Evolutionary conservation across 805 yeast genomes (phyloP).

Genomic region (Wilhelminamyces savonicus): DNA sequence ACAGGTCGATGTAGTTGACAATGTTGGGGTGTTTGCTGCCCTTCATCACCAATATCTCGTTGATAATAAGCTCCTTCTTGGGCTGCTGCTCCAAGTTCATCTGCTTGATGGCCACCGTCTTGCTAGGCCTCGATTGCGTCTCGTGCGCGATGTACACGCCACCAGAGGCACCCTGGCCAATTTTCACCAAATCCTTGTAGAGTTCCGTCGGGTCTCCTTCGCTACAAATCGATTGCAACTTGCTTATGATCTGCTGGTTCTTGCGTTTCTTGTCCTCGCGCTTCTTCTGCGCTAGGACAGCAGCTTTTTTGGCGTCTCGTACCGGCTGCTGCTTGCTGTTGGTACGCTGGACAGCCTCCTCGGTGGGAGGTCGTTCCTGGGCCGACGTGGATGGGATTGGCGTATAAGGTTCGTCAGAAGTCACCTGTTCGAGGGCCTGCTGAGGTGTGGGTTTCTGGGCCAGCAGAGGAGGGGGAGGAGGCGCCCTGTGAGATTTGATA

Average conservation of each 20-base stretch:
- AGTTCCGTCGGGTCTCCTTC: conserved; percentile 75
- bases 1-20: conserved; percentile 91
- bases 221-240: conserved; percentile 69
- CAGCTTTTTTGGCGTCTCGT: conserved; percentile 48
- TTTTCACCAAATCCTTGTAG: conserved; percentile 67
- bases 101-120: conserved; percentile 92
- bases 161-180: conserved; percentile 98
- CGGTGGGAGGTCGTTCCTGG: conserved; percentile 1
- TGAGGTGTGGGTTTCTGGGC: conserved; percentile 1
- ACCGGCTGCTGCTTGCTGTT: conserved; percentile 31
- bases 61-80: conserved; percentile 87
- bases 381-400: conserved; percentile 1
- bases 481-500: conserved; percentile 10
- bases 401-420: conserved; percentile 1
- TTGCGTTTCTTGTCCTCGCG: conserved; percentile 72
- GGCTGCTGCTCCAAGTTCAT: conserved; percentile 95
- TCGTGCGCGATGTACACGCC: conserved; percentile 90
- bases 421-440: not conserved
- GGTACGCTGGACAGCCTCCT: conserved; percentile 5
- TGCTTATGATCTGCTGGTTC: conserved; percentile 66
- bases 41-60: conserved; percentile 95
- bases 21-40: conserved; percentile 92
- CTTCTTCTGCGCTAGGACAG: conserved; percentile 54
- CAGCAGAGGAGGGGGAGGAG: not conserved
- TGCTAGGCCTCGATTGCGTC: conserved; percentile 31